These are phyloP conservation scores for Blumeriella jaapii DNA, from an alignment of 2,329 filamentous ascomycete genomes.

Conservation along the genomic window DNA sequence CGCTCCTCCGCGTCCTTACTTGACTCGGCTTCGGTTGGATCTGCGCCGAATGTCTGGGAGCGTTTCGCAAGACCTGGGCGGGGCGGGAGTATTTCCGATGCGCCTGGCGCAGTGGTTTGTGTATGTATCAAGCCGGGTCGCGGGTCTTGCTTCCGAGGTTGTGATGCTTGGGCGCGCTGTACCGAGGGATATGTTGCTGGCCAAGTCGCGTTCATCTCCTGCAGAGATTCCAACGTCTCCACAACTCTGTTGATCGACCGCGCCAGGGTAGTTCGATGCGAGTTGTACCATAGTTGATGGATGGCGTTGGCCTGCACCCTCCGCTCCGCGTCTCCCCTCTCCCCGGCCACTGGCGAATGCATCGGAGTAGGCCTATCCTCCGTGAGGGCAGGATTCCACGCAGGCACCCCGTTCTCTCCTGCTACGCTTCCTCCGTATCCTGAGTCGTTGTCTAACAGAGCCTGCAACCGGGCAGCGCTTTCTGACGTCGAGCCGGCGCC, in stretches of 20 bases:
- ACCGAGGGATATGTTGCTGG: slow-evolving; percentile 90
- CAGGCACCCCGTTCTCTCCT: slow-evolving; percentile 39
- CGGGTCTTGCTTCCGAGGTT: slow-evolving; percentile 36
- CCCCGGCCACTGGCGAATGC: slow-evolving; percentile 26
- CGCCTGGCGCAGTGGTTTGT: slow-evolving; percentile 39
- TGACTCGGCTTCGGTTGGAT: slow-evolving; percentile 49
- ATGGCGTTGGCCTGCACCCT: slow-evolving; percentile 68
- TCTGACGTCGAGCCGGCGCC: slow-evolving; percentile 72
- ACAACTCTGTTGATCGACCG: slow-evolving; percentile 80
- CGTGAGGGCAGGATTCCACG: slow-evolving; percentile 35
- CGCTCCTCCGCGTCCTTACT: slow-evolving; percentile 58
- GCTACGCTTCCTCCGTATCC: slow-evolving; percentile 78
- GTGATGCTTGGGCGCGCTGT: slow-evolving; percentile 42
- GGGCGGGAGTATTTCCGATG: slow-evolving; percentile 25
- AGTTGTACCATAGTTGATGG: slow-evolving; percentile 89
- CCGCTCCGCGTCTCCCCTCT: slow-evolving; percentile 47
- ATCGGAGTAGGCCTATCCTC: slow-evolving; percentile 36
- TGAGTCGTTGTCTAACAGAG: slow-evolving; percentile 75
- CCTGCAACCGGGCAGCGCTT: slow-evolving; percentile 69
- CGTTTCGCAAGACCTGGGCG: slow-evolving; percentile 48
- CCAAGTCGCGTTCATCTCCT: slow-evolving; percentile 84
- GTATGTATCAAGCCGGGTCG: slow-evolving; percentile 54
- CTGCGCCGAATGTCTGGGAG: slow-evolving; percentile 60
- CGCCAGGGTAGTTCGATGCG: slow-evolving; percentile 76
- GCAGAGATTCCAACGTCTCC: slow-evolving; percentile 70